Evolutionary conservation across 108 stramenopile genomes (phyloP), one percentile per base, ranked within the genome.

Genomic region (Discostella pseudostelligera): DNA sequence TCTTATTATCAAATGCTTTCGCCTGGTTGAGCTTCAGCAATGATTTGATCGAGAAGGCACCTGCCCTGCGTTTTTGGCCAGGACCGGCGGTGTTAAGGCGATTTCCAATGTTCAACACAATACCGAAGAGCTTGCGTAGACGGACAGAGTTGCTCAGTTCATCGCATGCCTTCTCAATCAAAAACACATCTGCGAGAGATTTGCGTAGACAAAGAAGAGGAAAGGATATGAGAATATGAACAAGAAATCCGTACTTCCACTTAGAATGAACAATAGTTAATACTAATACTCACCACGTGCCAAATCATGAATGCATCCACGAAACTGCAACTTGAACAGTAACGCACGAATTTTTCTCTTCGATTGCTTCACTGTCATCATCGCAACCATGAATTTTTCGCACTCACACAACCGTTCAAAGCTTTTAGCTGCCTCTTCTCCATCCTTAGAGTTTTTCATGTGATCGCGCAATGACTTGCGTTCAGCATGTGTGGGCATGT

Each of bases 1-100:
- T 98, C 71, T 96, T 97, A 79, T 94, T 93, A 83, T 98, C 98
- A 61, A 92, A 91, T 12, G 96, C 96, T 81, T 98, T 98, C 17
- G 96, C 96, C 56, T 92, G 82, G 54, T 83, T 91, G 54, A 98
- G 81, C 79, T 97, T 97, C 28, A 96, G 83, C 24, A 98, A 81
- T 4, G 96, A 96, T 54, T 96, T 95, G 4, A 98, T 70, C 4
- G 95, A 82, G 70, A 97, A 96, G 13, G 92, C 98, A 13, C 87
- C 85, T 8, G 96, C 93, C 62, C 89, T 89, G 22, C 83, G 55
- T 55, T 87, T 83, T 17, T 69, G 76, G 25, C 74, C 67, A 28
- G 70, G 78, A 20, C 91, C 93, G 8, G 89, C 94, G 3, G 89
- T 92, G 64, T 95, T 97, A 17, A 97, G 74, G 13, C 87, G 83